A percentile compares a stretch with the other conserved stretches of the same genome.
Evolutionary conservation across 2,329 filamentous ascomycete genomes (phyloP).

Genomic region (Pseudopyricularia javanii): DNA sequence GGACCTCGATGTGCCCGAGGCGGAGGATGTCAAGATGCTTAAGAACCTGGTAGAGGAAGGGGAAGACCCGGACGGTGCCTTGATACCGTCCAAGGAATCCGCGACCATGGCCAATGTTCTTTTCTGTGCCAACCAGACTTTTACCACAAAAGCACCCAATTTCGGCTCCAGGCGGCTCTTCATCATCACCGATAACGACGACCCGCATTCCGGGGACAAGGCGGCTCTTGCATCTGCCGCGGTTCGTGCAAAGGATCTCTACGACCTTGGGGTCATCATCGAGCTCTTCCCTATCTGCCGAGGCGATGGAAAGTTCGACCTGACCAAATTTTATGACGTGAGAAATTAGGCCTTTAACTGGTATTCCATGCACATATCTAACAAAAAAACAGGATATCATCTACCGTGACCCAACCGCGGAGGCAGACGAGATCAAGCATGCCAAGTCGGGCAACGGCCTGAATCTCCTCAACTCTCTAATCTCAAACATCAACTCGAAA

Average conservation of each 20-base stretch:
- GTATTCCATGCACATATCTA: neutral
- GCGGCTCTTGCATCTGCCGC: constrained; percentile 62
- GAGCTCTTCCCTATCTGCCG: constrained; percentile 85
- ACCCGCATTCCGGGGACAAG: constrained; percentile 67
- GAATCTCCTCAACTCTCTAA: constrained; percentile 58
- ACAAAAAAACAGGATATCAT: constrained; percentile 60
- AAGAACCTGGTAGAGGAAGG: constrained; percentile 68
- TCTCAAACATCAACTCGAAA: constrained; percentile 88
- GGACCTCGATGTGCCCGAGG: constrained; percentile 78
- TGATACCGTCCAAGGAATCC: constrained; percentile 26
- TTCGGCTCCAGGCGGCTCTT: constrained; percentile 91
- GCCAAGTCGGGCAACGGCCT: constrained; percentile 49
- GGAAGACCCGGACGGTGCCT: constrained; percentile 41
- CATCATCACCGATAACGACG: constrained; percentile 87
- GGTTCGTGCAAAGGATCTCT: constrained; percentile 85
- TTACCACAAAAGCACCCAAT: constrained; percentile 88
- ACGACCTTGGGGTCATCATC: constrained; percentile 83
- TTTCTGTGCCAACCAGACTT: constrained; percentile 92
- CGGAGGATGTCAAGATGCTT: constrained; percentile 72
- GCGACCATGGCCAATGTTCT: constrained; percentile 80
- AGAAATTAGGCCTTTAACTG: constrained; percentile 9
- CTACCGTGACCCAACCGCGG: constrained; percentile 64
- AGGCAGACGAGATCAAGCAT: constrained; percentile 50
- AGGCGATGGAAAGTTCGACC: constrained; percentile 59
- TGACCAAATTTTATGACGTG: constrained; percentile 85